phyloP scores from a whole-genome alignment of 495 filamentous ascomycete genomes.

The Penicillium dipodomyicola region DNA sequence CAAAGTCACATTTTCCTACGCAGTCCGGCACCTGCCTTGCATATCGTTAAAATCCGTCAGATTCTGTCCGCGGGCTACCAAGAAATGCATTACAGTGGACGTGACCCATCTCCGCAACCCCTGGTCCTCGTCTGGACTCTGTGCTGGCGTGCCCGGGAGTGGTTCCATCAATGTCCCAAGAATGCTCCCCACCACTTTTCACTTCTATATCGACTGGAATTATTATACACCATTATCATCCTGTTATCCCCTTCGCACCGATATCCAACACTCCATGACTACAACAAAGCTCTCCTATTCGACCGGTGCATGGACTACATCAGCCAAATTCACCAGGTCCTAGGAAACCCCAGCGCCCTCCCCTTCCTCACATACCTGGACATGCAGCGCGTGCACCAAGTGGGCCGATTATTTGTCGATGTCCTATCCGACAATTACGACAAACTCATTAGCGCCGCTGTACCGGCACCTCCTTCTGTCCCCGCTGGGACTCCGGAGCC shows the following conservation, averaged over 20 bases:
- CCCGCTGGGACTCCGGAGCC: conserved; percentile 38
- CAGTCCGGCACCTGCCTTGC: conserved; percentile 51
- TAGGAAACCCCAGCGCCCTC: conserved; percentile 32
- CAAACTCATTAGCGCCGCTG: conserved; percentile 32
- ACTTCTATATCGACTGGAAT: conserved; percentile 73
- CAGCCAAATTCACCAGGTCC: conserved; percentile 40
- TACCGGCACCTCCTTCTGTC: conserved; percentile 34
- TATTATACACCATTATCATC: conserved; percentile 81
- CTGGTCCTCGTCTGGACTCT: conserved; percentile 60
- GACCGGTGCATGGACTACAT: conserved; percentile 74
- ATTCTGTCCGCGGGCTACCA: conserved; percentile 82
- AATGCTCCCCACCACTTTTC: conserved; percentile 57
- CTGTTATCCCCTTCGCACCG: conserved; percentile 72
- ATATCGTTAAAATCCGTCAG: conserved; percentile 72
- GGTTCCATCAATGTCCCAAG: conserved; percentile 61
- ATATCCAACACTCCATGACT: conserved; percentile 60
- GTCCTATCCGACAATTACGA: conserved; percentile 36
- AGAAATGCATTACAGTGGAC: conserved; percentile 69
- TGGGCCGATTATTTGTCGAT: conserved; percentile 33
- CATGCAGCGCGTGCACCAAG: conserved; percentile 41
- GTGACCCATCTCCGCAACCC: conserved; percentile 58
- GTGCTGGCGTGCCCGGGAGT: conserved; percentile 62
- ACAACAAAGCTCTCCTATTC: conserved; percentile 73
- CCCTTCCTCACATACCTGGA: conserved; percentile 41
- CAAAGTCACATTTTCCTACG: conserved; percentile 46